Evolutionary conservation across 805 yeast species (phyloP), one percentile per base, ranked within the genome.

Genomic region (Metschnikowia corniflorae): DNA sequence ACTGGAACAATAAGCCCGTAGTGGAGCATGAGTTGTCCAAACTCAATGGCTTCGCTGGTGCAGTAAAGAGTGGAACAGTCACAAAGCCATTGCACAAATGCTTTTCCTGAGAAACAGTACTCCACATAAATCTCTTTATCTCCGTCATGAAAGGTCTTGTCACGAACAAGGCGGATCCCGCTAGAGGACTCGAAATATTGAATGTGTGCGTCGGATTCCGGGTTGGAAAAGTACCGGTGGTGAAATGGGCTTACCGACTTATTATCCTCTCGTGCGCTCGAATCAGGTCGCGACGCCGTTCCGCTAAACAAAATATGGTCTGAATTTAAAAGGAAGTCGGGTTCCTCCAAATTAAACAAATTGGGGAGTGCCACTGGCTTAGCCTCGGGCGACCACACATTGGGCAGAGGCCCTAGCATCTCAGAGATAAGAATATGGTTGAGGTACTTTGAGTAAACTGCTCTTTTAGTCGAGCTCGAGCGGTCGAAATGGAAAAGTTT

Each of bases 81-180:
- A 77, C 82, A 71, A 6, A 91, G 52, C 95, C 96, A 91, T 52
- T 88, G 96, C 59, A 80, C 73, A 0, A 82, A 64, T 0, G 93
- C 82, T 49, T 83, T 83, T 0, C 96, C 94, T 2, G 84, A 72
- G 43, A 86, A 70, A 36, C 78, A 72, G 47, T 69, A 71, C n/a
- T 68, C 61, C 2, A 71, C 51, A 2, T 20, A 43, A 18, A 35
- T 16, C 1, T 49, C 39, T 1, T 51, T 50, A 17, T 50, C 37
- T 19, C 37, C 47, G 32, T 4, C 45, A 38, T 8, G 57, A 41
- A 72, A 69, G 5, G 50, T 47, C 39, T 68, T 69, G 30, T 72
- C 53, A 28, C 65, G 54, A 46, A 75, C 76, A 3, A 85, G 50
- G 14, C 95, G 61, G 2, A 86, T 68, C 1, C 96, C 96, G 8